phyloP scores from a whole-genome alignment of 441 rosid species.

The Adansonia madagascariensis region DNA sequence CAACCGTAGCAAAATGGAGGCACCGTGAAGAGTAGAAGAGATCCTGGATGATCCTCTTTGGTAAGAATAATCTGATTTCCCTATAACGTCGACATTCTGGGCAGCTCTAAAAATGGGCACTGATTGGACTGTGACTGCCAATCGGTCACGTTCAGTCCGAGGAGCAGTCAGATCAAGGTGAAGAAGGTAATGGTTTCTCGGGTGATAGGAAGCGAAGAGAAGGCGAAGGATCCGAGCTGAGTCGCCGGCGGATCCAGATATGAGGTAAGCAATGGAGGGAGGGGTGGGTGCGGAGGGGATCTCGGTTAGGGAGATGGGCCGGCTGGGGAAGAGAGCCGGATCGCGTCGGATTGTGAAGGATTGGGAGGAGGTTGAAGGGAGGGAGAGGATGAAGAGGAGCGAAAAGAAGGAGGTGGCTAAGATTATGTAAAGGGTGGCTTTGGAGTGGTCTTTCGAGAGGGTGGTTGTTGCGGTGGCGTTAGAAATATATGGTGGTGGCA shows the following conservation, averaged over 20 bases:
- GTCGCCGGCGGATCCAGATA: slow-evolving; percentile 78
- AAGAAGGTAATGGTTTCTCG: slow-evolving; percentile 72
- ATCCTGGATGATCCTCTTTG: slow-evolving; percentile 73
- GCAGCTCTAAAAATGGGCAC: slow-evolving; percentile 76
- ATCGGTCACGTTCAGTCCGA: slow-evolving; percentile 63
- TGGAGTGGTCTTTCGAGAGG: slow-evolving; percentile 22
- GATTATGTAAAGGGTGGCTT: slow-evolving; percentile 56
- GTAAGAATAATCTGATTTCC: slow-evolving; percentile 83
- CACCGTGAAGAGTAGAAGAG: slow-evolving; percentile 83
- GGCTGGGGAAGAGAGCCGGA: slow-evolving; percentile 61
- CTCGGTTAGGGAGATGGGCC: slow-evolving; percentile 40
- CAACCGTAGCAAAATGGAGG: slow-evolving; percentile 74
- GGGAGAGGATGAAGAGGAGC: slow-evolving; percentile 59
- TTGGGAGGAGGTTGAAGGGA: slow-evolving; percentile 42
- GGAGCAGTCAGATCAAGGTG: slow-evolving; percentile 75
- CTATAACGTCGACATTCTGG: slow-evolving; percentile 75
- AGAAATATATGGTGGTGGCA: slow-evolving; percentile 29
- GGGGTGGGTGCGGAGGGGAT: slow-evolving; percentile 51
- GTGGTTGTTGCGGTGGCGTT: slow-evolving; percentile 31
- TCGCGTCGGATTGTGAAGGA: slow-evolving; percentile 43
- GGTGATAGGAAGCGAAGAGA: slow-evolving; percentile 74
- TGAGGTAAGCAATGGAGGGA: slow-evolving; percentile 71
- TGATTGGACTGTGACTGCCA: slow-evolving; percentile 59
- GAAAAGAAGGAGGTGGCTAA: slow-evolving; percentile 62
- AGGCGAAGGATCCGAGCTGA: slow-evolving; percentile 72